Evolutionary conservation across 2,329 filamentous ascomycete species (phyloP), one percentile per base, ranked within the genome.

Genomic region (Orbilia blumenaviensis): DNA sequence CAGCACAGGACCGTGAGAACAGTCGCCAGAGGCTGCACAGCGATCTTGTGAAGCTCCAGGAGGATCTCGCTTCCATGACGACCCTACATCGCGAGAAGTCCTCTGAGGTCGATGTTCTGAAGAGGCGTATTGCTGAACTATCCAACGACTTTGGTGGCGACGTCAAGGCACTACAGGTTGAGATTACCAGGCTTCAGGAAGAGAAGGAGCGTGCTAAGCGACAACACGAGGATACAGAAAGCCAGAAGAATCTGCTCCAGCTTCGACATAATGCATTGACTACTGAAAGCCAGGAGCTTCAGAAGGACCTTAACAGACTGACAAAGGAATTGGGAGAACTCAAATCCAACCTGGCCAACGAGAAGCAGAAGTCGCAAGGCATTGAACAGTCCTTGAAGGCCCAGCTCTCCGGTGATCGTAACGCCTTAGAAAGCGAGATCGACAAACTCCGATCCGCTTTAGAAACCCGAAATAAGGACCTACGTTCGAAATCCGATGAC

Each of bases 1-100:
- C 92, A 7, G 91, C 89, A 62, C 88, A 91, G 32, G 91, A 94
- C 82, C 86, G 92, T 16, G 91, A 94, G 80, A 90, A 92, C 78
- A 92, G 89, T 82, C 84, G 89, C 7, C 84, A 85, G 61, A 88
- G 88, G 32, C 83, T 94, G 8, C 90, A 93, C 79, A 84, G 87
- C 50, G 90, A 93, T 69, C 83, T 76, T 69, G 36, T 76, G 58
- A 76, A 68, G 50, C 50, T 76, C 3, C 72, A 92, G 4, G 87
- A 88, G 48, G 81, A 83, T 1, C 88, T 61, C 84, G 84, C 50
- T 83, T 85, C 73, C 83, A 86, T 77, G 83, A 87, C 72, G 79
- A 81, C 64, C 27, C 82, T 86, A 54, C 80, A 86, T 62, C 82
- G 85, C 14, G 81, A 83, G 50, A 87, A 85, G 69, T 77, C 80